Conservation (phyloP, 2,329 filamentous ascomycete species). For the Mycosphaerella sp. region DNA sequence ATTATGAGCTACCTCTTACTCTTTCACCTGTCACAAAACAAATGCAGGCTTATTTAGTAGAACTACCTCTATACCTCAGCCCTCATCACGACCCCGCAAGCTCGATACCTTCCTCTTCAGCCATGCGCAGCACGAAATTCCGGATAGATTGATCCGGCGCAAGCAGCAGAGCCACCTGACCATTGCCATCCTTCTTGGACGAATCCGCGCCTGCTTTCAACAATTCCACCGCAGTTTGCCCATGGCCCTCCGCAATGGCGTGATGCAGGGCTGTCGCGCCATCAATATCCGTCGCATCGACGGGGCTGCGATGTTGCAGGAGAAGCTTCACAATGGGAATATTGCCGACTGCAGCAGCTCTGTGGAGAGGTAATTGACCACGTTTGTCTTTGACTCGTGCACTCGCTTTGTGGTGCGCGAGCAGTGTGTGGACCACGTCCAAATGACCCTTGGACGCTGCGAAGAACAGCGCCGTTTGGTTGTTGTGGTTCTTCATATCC, state of each 20-base stretch:
- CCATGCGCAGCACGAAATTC: conserved; percentile 68
- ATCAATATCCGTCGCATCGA: conserved; percentile 75
- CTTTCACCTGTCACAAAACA: too few species aligned
- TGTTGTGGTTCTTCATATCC: conserved; percentile 66
- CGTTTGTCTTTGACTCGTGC: conserved; percentile 75
- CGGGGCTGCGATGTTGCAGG: conserved; percentile 67
- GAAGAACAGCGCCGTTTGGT: conserved; percentile 84
- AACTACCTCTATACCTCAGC: too few species aligned
- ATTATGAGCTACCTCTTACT: too few species aligned
- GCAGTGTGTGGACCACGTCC: conserved; percentile 70
- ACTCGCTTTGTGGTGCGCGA: conserved; percentile 67
- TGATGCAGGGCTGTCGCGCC: conserved; percentile 90
- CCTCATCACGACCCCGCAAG: conserved; percentile 11
- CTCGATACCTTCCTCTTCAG: conserved; percentile 79
- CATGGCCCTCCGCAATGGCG: conserved; percentile 65
- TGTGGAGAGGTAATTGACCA: conserved; percentile 84
- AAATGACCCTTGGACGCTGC: conserved; percentile 84
- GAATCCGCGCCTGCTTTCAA: conserved; percentile 79
- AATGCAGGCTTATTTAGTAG: too few species aligned
- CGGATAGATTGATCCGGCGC: conserved; percentile 79
- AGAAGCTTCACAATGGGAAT: conserved; percentile 80
- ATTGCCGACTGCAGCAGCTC: conserved; percentile 83
- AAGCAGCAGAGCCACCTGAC: conserved; percentile 67
- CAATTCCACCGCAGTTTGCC: conserved; percentile 75
- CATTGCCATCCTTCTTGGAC: conserved; percentile 68